Conservation (phyloP, 2,329 filamentous ascomycete genomes). For the Alternaria sp. region DNA sequence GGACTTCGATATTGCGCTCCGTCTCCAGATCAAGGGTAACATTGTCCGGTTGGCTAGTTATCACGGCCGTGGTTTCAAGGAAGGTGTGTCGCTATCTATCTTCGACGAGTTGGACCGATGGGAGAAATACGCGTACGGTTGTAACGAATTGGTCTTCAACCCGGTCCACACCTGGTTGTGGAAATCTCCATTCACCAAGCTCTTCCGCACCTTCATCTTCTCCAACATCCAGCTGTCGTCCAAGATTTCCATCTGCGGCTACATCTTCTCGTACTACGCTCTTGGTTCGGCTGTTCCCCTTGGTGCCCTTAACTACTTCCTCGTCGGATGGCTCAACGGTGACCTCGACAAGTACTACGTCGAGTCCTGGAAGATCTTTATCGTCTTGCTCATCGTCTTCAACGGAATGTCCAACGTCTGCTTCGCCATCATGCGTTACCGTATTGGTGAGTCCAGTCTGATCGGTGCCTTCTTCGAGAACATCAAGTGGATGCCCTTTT, state of each 20-base stretch:
- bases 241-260: constrained; percentile 74
- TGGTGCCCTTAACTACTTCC: constrained; percentile 72
- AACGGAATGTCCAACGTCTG: constrained; percentile 66
- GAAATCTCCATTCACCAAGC: constrained; percentile 69
- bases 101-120: constrained; percentile 75
- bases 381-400: constrained; percentile 70
- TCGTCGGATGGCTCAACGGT: constrained; percentile 74
- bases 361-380: constrained; percentile 73
- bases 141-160: constrained; percentile 75
- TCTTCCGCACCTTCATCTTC: constrained; percentile 67
- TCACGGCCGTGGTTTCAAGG: constrained; percentile 73
- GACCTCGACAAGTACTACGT: constrained; percentile 81
- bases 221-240: constrained; percentile 69
- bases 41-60: constrained; percentile 73
- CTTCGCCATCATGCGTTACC: constrained; percentile 69
- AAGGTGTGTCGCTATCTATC: constrained; percentile 75
- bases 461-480: constrained; percentile 63
- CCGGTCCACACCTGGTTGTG: constrained; percentile 68
- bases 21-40: constrained; percentile 72
- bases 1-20: constrained; percentile 76
- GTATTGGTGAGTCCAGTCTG: constrained; percentile 63
- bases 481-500: constrained; percentile 68
- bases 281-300: constrained; percentile 71
- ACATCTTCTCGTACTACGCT: constrained; percentile 74
- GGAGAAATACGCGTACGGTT: constrained; percentile 75